Conservation (phyloP, 441 rosid genomes). For the Aquilaria agallochum region DNA sequence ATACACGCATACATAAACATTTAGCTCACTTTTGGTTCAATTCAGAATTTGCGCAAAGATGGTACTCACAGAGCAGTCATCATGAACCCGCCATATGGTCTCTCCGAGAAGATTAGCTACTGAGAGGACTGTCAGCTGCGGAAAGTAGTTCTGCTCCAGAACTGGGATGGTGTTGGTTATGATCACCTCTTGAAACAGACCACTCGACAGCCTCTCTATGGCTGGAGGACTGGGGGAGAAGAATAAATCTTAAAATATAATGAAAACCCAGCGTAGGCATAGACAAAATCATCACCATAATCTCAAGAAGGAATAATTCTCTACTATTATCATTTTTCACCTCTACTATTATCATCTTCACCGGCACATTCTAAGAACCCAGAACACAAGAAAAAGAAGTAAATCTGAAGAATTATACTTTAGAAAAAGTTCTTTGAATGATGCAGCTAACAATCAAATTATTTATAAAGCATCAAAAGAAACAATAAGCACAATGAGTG, state of each 20-base stretch:
- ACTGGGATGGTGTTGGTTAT: slow-evolving; percentile 91
- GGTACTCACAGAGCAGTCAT: slow-evolving; percentile 81
- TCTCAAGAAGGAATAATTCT: too few species aligned
- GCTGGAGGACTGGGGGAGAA: slow-evolving; percentile 70
- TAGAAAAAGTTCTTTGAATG: not conserved
- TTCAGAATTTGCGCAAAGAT: slow-evolving; percentile 27
- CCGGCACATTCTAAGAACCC: not conserved
- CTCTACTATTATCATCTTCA: too few species aligned
- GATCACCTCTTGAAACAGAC: slow-evolving; percentile 93
- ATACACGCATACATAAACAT: slow-evolving; percentile 1
- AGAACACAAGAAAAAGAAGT: not conserved
- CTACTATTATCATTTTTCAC: too few species aligned
- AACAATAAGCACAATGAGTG: too few species aligned
- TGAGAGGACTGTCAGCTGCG: slow-evolving; percentile 84
- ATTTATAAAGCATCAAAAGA: too few species aligned
- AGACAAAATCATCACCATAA: too few species aligned
- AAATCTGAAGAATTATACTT: not conserved
- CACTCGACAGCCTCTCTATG: slow-evolving; percentile 85
- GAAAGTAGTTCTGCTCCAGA: slow-evolving; percentile 75
- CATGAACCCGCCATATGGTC: slow-evolving; percentile 97
- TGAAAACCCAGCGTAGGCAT: not conserved
- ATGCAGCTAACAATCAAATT: too few species aligned
- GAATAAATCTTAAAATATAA: not conserved
- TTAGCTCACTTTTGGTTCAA: slow-evolving; percentile 4
- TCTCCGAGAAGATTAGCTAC: slow-evolving; percentile 95